Conservation (phyloP, 225 moss, liverwort and hornwort species). For the Physcomitrellopsis africana region DNA sequence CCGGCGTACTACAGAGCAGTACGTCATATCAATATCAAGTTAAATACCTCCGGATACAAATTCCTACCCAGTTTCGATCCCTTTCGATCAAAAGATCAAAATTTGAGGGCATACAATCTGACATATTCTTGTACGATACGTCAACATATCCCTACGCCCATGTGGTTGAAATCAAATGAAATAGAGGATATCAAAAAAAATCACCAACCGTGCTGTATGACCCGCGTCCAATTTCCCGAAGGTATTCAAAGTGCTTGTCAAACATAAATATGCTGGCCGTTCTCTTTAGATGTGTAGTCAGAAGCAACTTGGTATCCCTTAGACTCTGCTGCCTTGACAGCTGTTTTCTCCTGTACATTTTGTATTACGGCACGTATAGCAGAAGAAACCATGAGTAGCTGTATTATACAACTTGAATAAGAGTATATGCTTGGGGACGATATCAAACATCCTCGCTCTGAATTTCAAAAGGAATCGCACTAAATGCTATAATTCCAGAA, state of each 20-base stretch:
- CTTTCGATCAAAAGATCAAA: too few species aligned
- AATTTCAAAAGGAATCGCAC: not conserved
- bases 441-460: not conserved
- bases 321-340: conserved; percentile 89
- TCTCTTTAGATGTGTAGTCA: conserved; percentile 92
- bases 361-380: conserved; percentile 23
- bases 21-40: not conserved
- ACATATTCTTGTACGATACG: too few species aligned
- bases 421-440: not conserved
- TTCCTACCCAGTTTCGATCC: too few species aligned
- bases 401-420: not conserved
- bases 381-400: conserved; percentile 25
- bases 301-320: conserved; percentile 88
- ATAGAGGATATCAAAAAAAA: conserved; percentile 11
- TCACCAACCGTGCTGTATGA: conserved; percentile 88
- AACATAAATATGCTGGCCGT: conserved; percentile 99
- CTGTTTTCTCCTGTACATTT: conserved; percentile 73
- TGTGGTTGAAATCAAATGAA: not conserved
- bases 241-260: conserved; percentile 99
- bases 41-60: not conserved
- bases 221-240: conserved; percentile 94
- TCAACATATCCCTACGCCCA: too few species aligned
- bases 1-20: not conserved
- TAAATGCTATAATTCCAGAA: not conserved
- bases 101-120: too few species aligned